Conservation (phyloP, 2,329 filamentous ascomycete genomes). For the Fusarium armeniacum region DNA sequence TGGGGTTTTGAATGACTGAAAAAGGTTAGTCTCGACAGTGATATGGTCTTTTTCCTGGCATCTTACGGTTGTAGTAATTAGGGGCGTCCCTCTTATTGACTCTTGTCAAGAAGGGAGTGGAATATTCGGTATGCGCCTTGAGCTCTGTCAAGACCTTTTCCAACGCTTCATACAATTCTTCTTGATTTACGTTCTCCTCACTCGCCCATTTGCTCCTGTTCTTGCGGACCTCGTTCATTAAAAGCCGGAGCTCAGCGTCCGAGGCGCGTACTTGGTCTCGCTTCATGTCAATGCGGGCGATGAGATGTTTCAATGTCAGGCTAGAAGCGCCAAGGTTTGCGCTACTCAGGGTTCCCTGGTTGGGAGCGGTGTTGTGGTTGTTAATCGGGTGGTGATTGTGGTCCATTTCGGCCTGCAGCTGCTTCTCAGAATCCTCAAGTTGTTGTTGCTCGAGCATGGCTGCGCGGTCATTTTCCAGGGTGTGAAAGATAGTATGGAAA, state of each 20-base stretch:
- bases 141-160: constrained; percentile 98
- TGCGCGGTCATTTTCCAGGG: constrained; percentile 92
- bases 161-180: constrained; percentile 95
- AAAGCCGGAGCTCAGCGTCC: constrained; percentile 88
- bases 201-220: constrained; percentile 99
- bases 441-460: constrained; percentile 99
- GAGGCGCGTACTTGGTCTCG: constrained; percentile 90
- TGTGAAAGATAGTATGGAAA: constrained; percentile 95
- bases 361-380: constrained; percentile 67
- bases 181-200: constrained; percentile 96
- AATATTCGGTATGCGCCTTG: constrained; percentile 97
- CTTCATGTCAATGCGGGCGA: constrained; percentile 94
- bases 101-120: constrained; percentile 91
- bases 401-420: constrained; percentile 95
- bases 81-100: constrained; percentile 98
- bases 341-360: constrained; percentile 90
- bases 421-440: constrained; percentile 94
- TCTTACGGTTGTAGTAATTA: constrained; percentile 91
- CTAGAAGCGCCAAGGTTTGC: constrained; percentile 97
- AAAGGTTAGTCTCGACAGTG: constrained; percentile 43
- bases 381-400: constrained; percentile 68
- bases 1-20: constrained; percentile 91
- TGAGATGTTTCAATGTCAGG: constrained; percentile 95
- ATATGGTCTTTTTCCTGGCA: constrained; percentile 10
- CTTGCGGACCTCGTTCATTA: constrained; percentile 98